These are phyloP conservation scores for Wickerhamiella qilinensis DNA, from an alignment of 805 yeast species.

Conservation along the genomic window DNA sequence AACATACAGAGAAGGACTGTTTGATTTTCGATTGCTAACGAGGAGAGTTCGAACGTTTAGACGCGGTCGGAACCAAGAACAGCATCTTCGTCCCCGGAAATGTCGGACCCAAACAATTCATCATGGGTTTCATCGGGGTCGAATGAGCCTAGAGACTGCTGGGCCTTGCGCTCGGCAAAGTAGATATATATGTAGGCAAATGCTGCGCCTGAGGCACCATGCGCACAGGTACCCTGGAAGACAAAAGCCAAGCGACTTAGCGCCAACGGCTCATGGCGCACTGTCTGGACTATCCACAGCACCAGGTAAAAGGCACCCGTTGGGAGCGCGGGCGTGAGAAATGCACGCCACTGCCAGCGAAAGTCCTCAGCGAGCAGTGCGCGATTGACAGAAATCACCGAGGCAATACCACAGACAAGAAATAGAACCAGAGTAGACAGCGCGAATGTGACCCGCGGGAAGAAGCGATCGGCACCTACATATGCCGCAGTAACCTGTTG, in stretches of 20 bases:
- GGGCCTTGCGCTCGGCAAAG: conserved; percentile 16
- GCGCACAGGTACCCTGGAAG: conserved; percentile 11
- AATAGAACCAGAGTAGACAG: conserved; percentile 11
- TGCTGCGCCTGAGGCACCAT: conserved; percentile 15
- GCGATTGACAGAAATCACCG: conserved; percentile 17
- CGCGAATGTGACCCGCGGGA: conserved; percentile 8
- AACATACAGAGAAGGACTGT: no score
- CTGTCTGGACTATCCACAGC: not conserved
- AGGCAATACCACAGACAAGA: conserved; percentile 12
- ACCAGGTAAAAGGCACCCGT: conserved; percentile 7
- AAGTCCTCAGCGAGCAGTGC: conserved; percentile 17
- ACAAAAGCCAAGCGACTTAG: conserved; percentile 5
- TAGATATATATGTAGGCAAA: conserved; percentile 15
- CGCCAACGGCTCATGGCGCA: conserved; percentile 1
- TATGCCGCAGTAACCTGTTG: conserved; percentile 6
- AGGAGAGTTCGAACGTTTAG: no score
- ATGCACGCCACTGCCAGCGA: conserved; percentile 20
- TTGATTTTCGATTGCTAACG: no score
- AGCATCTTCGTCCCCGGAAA: conserved; percentile 16
- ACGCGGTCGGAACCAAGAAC: no score
- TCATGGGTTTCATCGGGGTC: conserved; percentile 13
- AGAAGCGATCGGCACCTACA: conserved; percentile 5
- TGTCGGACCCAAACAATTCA: conserved; percentile 13
- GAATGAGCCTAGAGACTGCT: conserved; percentile 9
- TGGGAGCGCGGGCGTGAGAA: conserved; percentile 17